These are phyloP conservation scores for Aspergillus funiculosus DNA, from an alignment of 495 filamentous ascomycete genomes.

Conservation along the genomic window DNA sequence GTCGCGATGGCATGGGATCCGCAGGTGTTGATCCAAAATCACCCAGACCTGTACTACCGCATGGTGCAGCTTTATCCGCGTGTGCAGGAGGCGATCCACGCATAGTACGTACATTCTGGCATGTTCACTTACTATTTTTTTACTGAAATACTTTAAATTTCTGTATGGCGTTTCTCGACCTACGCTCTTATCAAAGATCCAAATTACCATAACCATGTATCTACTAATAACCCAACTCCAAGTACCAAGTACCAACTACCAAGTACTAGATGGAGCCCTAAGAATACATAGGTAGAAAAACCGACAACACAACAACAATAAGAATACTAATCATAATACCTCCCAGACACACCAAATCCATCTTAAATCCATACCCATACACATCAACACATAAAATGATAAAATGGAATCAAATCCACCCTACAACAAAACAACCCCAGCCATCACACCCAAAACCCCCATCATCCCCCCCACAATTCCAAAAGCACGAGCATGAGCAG, in stretches of 20 bases:
- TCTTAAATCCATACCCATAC: neutral
- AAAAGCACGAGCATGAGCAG: too few species aligned
- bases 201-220: too few species aligned
- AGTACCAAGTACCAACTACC: too few species aligned
- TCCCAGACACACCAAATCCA: neutral
- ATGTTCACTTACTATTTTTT: neutral
- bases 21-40: slow-evolving; percentile 73
- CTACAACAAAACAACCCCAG: slow-evolving; percentile 1
- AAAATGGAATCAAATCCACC: neutral
- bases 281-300: too few species aligned
- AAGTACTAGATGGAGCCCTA: too few species aligned
- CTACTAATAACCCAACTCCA: too few species aligned
- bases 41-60: slow-evolving; percentile 69
- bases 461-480: neutral
- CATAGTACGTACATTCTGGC: too few species aligned
- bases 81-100: slow-evolving; percentile 67
- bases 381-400: too few species aligned
- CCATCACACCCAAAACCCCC: neutral
- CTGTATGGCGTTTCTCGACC: too few species aligned
- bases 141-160: too few species aligned
- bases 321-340: neutral
- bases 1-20: slow-evolving; percentile 86
- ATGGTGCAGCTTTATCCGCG: slow-evolving; percentile 78
- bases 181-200: too few species aligned
- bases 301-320: too few species aligned